Conservation (phyloP, 2,329 filamentous ascomycete genomes). For the Teratosphaeria nubilosa region DNA sequence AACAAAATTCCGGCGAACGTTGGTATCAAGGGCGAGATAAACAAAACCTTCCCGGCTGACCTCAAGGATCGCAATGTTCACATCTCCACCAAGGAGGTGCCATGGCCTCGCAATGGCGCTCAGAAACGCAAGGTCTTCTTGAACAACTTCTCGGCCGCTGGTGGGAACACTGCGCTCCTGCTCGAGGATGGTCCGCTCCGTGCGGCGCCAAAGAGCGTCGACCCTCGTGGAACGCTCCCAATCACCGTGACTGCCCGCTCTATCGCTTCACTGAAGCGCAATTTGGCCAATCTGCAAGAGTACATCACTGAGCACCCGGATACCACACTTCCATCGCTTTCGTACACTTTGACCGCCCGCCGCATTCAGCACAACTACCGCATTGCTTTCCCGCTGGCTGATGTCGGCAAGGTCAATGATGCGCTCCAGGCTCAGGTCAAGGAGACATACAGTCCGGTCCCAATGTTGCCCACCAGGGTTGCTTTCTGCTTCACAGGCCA, state of each 20-base stretch:
- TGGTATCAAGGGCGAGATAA: slow-evolving; percentile 46
- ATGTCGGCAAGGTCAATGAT: slow-evolving; percentile 38
- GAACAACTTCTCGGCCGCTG: slow-evolving; percentile 45
- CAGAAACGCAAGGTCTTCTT: slow-evolving; percentile 41
- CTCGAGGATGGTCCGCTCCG: slow-evolving; percentile 41
- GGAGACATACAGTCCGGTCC: slow-evolving; percentile 42
- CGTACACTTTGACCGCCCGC: slow-evolving; percentile 44
- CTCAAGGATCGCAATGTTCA: slow-evolving; percentile 43
- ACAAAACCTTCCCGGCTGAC: slow-evolving; percentile 46
- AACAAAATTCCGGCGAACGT: slow-evolving; percentile 45
- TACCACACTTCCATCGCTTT: slow-evolving; percentile 38
- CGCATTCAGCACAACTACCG: slow-evolving; percentile 46
- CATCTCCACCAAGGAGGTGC: slow-evolving; percentile 37
- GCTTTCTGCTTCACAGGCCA: slow-evolving; percentile 45
- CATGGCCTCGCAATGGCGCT: slow-evolving; percentile 38
- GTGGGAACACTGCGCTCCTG: slow-evolving; percentile 45
- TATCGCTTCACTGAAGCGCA: slow-evolving; percentile 42
- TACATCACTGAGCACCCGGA: slow-evolving; percentile 37
- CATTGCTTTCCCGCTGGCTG: slow-evolving; percentile 36
- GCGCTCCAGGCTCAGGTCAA: slow-evolving; percentile 38
- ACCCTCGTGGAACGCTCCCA: slow-evolving; percentile 38
- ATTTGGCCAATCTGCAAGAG: slow-evolving; percentile 38
- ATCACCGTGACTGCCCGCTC: slow-evolving; percentile 42
- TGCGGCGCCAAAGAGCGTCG: slow-evolving; percentile 30
- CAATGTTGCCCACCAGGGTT: slow-evolving; percentile 42